Percentiles rank a stretch among this genome's conserved stretches.
Evolutionary conservation across 2,329 filamentous ascomycete genomes (phyloP).

Genomic region (Aspergillus flavus): DNA sequence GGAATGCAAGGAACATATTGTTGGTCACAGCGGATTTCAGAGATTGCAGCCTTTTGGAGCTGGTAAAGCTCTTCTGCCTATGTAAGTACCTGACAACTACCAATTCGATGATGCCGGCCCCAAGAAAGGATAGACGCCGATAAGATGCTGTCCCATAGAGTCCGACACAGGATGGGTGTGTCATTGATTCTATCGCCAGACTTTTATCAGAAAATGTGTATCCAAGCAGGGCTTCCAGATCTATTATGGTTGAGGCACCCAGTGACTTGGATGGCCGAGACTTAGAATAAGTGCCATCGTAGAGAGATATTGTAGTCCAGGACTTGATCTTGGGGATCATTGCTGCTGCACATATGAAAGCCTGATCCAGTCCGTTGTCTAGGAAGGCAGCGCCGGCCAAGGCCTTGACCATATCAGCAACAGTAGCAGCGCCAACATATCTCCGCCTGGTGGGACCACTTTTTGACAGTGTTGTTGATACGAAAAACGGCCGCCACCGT

Average conservation of each 20-base stretch:
- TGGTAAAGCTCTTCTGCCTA: background rate
- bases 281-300: conserved; percentile 5
- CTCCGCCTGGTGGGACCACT: background rate
- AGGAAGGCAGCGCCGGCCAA: conserved; percentile 5
- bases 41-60: background rate
- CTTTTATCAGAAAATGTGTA: background rate
- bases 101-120: background rate
- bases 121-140: background rate
- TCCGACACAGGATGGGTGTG: background rate
- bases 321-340: conserved; percentile 8
- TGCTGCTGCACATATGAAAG: conserved; percentile 2
- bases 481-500: background rate
- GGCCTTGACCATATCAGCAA: conserved; percentile 7
- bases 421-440: background rate
- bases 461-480: background rate
- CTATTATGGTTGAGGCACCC: background rate
- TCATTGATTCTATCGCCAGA: background rate
- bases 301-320: conserved; percentile 7
- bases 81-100: background rate
- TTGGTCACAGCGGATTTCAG: background rate
- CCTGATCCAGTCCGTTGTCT: conserved; percentile 1
- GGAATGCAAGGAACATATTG: background rate
- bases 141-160: background rate
- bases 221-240: background rate
- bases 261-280: background rate